Percentiles rank a stretch among this genome's conserved stretches.
Evolutionary conservation across 2,329 filamentous ascomycete species (phyloP).

Genomic region (Dothistroma septosporum): DNA sequence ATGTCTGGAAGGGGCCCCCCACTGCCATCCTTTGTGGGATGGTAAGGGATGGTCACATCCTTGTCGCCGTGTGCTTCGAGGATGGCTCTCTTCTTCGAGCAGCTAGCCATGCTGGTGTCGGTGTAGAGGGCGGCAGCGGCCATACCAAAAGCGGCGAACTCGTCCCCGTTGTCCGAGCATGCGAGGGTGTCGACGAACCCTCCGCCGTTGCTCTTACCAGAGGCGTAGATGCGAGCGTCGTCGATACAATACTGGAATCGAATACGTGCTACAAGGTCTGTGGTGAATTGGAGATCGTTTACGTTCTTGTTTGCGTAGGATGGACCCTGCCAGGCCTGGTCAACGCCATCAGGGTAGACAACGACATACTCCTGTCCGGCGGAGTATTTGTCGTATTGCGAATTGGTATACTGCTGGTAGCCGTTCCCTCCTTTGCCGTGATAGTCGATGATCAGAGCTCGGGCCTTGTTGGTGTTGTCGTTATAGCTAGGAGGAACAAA

Average conservation of each 20-base stretch:
- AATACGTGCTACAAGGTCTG: conserved; percentile 42
- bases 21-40: conserved; percentile 29
- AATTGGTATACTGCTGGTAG: conserved; percentile 40
- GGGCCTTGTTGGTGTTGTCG: conserved; percentile 12
- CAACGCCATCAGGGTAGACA: conserved; percentile 45
- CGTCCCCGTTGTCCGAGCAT: conserved; percentile 39
- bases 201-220: conserved; percentile 55
- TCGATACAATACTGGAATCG: conserved; percentile 46
- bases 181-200: conserved; percentile 47
- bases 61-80: conserved; percentile 44
- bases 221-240: conserved; percentile 42
- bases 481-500: conserved; percentile 27
- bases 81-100: conserved; percentile 36
- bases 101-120: conserved; percentile 23
- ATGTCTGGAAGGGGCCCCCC: conserved; percentile 29
- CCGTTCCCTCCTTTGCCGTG: conserved; percentile 41
- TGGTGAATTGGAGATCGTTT: conserved; percentile 45
- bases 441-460: conserved; percentile 46
- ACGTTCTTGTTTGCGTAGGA: conserved; percentile 34
- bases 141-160: conserved; percentile 50
- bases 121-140: conserved; percentile 48
- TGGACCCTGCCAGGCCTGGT: conserved; percentile 40
- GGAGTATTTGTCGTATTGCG: conserved; percentile 44
- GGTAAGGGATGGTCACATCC: conserved; percentile 43
- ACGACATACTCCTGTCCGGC: conserved; percentile 45